Conservation (phyloP, 2,329 filamentous ascomycete genomes). For the Epichloe aotearoae region DNA sequence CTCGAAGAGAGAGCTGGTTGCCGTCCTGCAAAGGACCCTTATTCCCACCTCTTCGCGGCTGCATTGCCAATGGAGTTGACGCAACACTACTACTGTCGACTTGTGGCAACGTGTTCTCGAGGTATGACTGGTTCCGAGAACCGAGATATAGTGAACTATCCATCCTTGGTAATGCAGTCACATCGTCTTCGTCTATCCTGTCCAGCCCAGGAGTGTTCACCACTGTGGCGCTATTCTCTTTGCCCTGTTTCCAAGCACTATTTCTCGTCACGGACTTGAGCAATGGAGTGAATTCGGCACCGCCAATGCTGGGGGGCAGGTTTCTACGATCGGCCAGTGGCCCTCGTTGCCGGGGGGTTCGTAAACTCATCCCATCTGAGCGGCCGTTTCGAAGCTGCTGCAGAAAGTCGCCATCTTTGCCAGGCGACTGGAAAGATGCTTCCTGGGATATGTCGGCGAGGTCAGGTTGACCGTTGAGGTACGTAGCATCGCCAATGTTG, state of each 20-base stretch:
- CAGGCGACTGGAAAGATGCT: slow-evolving; percentile 72
- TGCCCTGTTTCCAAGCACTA: slow-evolving; percentile 53
- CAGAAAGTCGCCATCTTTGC: slow-evolving; percentile 55
- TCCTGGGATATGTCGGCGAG: slow-evolving; percentile 73
- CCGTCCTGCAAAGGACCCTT: slow-evolving; percentile 67
- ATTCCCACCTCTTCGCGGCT: slow-evolving; percentile 48
- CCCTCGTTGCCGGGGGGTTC: slow-evolving; percentile 60
- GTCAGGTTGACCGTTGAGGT: slow-evolving; percentile 54
- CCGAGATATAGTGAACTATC: slow-evolving; percentile 60
- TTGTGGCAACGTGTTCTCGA: slow-evolving; percentile 61
- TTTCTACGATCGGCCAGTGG: slow-evolving; percentile 62
- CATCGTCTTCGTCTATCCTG: slow-evolving; percentile 56
- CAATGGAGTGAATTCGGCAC: slow-evolving; percentile 84
- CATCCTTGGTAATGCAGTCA: slow-evolving; percentile 60
- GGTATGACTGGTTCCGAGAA: slow-evolving; percentile 49
- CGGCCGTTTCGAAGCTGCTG: slow-evolving; percentile 59
- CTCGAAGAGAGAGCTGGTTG: slow-evolving; percentile 79
- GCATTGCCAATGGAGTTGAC: slow-evolving; percentile 66
- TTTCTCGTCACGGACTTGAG: slow-evolving; percentile 68
- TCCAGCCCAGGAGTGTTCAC: slow-evolving; percentile 57
- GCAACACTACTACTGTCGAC: slow-evolving; percentile 67
- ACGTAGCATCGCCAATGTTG: slow-evolving; percentile 72
- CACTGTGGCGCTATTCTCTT: slow-evolving; percentile 44
- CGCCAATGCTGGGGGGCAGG: slow-evolving; percentile 47
- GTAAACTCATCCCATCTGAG: slow-evolving; percentile 41